A percentile compares a stretch with the other conserved stretches of the same genome.
Evolutionary conservation across 371 early-diverging fungal genomes (phyloP).

Genomic region (Quaeritorhiza haematococci): DNA sequence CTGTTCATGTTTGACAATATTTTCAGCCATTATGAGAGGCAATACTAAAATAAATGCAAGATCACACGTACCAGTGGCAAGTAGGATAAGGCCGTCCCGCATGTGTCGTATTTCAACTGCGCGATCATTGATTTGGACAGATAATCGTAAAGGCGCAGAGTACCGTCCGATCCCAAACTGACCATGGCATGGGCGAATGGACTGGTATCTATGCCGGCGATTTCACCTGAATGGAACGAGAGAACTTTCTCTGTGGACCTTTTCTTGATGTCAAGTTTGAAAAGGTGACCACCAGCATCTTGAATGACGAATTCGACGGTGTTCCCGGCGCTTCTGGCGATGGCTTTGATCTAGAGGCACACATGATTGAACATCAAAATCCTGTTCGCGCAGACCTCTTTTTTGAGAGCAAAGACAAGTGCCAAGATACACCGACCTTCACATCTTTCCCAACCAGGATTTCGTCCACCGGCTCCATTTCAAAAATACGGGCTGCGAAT

Average conservation of each 20-base stretch:
- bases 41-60: not conserved
- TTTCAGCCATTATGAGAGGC: not conserved
- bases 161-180: slow-evolving; percentile 38
- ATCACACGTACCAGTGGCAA: slow-evolving; percentile 27
- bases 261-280: slow-evolving; percentile 35
- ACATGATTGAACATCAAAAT: not conserved
- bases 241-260: slow-evolving; percentile 29
- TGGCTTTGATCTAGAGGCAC: slow-evolving; percentile 31
- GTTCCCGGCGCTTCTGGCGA: slow-evolving; percentile 23
- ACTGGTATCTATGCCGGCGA: slow-evolving; percentile 34
- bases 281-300: slow-evolving; percentile 35
- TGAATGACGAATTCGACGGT: slow-evolving; percentile 36
- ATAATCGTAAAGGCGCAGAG: slow-evolving; percentile 38
- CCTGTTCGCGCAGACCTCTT: not conserved
- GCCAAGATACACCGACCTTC: slow-evolving; percentile 20
- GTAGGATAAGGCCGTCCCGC: slow-evolving; percentile 31
- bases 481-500: slow-evolving; percentile 35
- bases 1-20: slow-evolving; percentile 11
- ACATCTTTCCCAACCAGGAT: slow-evolving; percentile 47
- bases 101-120: slow-evolving; percentile 14
- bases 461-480: slow-evolving; percentile 50
- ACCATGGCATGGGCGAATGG: slow-evolving; percentile 29
- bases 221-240: slow-evolving; percentile 39
- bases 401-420: not conserved
- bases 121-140: slow-evolving; percentile 17